Conservation (phyloP, 2,329 filamentous ascomycete genomes). For the Aspergillus jensenii region DNA sequence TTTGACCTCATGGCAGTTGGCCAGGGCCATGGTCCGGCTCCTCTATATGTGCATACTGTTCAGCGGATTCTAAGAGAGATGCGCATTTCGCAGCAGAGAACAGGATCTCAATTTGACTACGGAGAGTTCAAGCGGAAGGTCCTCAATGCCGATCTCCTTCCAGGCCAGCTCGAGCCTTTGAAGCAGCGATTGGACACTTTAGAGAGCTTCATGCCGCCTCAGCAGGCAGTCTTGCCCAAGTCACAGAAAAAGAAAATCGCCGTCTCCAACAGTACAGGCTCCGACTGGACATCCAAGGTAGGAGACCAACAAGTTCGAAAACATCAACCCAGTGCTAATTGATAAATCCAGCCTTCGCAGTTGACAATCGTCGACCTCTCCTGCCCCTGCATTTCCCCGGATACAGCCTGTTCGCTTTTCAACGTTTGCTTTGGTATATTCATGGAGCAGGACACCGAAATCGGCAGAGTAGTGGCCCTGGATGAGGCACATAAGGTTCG, state of each 20-base stretch:
- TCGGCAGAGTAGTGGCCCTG: constrained; percentile 19
- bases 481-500: constrained; percentile 25
- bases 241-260: neutral
- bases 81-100: constrained; percentile 40
- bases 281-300: constrained; percentile 15
- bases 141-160: constrained; percentile 2
- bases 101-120: constrained; percentile 50
- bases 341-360: constrained; percentile 2
- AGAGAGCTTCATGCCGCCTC: constrained; percentile 23
- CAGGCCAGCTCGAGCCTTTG: constrained; percentile 16
- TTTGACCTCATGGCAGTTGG: constrained; percentile 60
- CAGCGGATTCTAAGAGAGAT: constrained; percentile 58
- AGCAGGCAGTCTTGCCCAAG: neutral
- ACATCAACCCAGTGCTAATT: neutral
- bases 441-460: constrained; percentile 15
- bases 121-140: constrained; percentile 41
- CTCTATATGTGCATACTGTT: constrained; percentile 59
- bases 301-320: neutral
- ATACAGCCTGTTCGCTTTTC: constrained; percentile 23
- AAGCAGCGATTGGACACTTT: constrained; percentile 21
- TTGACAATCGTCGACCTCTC: constrained; percentile 24
- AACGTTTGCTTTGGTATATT: constrained; percentile 23
- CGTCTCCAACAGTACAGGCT: neutral
- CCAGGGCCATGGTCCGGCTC: constrained; percentile 38
- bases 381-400: constrained; percentile 21